phyloP scores from a whole-genome alignment of 1,284 basidiomycete species.

The Rhodotorula glutinis region DNA sequence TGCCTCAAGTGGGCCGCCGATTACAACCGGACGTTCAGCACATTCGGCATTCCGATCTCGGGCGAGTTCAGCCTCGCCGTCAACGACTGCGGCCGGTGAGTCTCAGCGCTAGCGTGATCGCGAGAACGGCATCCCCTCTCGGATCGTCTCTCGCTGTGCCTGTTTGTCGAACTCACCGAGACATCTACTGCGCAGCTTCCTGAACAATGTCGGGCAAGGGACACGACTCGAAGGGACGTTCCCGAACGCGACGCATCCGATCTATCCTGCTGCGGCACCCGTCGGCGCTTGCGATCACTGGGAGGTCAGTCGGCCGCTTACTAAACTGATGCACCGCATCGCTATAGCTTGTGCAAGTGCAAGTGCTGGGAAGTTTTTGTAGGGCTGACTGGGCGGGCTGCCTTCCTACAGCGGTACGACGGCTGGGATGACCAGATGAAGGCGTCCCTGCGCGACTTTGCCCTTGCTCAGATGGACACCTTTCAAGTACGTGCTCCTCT shows the following conservation, averaged over 20 bases:
- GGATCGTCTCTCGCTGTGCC: too few relatives aligned
- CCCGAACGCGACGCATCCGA: conserved; percentile 18
- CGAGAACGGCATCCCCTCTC: too few relatives aligned
- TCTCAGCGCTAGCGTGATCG: background rate
- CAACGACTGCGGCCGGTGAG: conserved; percentile 35
- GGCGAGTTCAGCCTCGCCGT: conserved; percentile 46
- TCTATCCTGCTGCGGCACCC: conserved; percentile 10
- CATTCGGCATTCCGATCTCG: conserved; percentile 46
- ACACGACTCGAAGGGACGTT: conserved; percentile 42
- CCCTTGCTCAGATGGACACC: conserved; percentile 74
- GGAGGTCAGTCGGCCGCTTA: conserved; percentile 12
- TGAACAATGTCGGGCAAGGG: conserved; percentile 43
- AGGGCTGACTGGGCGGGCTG: too few relatives aligned
- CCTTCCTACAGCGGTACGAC: conserved; percentile 56
- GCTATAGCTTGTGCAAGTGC: too few relatives aligned
- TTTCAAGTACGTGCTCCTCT: conserved; percentile 19
- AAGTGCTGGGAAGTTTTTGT: too few relatives aligned
- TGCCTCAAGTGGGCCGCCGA: conserved; percentile 42
- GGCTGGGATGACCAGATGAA: conserved; percentile 63
- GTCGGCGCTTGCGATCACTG: conserved; percentile 25
- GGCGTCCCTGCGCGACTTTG: conserved; percentile 61
- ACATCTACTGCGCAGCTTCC: conserved; percentile 16
- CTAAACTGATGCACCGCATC: too few relatives aligned
- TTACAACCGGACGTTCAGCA: conserved; percentile 39
- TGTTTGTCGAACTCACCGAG: too few relatives aligned